Conservation (phyloP, 306 rosid genomes). For the Myrica gale region DNA sequence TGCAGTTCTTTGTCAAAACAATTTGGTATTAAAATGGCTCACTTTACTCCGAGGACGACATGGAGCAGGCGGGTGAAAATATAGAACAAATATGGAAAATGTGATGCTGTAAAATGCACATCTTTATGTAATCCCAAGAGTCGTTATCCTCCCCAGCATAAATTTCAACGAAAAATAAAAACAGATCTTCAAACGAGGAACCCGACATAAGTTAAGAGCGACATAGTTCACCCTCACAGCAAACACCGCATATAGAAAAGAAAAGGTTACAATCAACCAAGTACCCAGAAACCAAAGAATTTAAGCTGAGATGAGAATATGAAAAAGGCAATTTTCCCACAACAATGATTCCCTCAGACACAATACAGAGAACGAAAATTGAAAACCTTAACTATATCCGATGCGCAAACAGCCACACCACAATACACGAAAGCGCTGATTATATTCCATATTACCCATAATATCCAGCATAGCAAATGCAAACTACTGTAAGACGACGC, state of each 20-base stretch:
- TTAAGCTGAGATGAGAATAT: not conserved
- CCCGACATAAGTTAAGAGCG: no score
- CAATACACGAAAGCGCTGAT: not conserved
- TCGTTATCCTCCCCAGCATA: not conserved
- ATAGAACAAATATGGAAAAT: not conserved
- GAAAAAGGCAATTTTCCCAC: no score
- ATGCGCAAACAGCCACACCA: not conserved
- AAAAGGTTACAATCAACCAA: no score
- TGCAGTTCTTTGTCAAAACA: not conserved
- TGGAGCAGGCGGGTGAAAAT: no score
- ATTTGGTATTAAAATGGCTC: not conserved
- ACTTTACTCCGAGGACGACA: no score
- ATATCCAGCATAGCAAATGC: no score
- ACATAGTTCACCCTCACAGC: not conserved
- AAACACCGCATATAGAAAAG: no score
- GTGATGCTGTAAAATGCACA: not conserved
- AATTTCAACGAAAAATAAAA: not conserved
- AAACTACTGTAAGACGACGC: not conserved
- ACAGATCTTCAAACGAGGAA: no score
- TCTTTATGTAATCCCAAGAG: not conserved
- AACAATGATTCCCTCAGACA: no score
- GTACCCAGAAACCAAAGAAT: not conserved
- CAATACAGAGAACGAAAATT: not conserved
- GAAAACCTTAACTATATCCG: not conserved
- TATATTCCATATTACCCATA: no score